Evolutionary conservation across 139 green algal species (phyloP).

Genomic region (Tetraselmis chui): DNA sequence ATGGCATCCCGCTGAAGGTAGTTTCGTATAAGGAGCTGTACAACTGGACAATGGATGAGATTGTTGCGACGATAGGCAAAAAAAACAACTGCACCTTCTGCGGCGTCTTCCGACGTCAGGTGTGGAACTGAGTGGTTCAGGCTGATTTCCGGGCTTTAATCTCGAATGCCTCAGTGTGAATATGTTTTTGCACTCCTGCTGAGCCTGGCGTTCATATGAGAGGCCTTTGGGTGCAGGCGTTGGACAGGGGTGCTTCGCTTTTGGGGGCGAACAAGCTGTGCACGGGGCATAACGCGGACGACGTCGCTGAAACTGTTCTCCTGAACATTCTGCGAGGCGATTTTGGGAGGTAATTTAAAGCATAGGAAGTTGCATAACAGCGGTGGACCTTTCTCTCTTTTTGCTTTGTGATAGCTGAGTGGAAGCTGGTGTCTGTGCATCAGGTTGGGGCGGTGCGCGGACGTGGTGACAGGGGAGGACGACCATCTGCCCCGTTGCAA

Average conservation of each 20-base stretch:
- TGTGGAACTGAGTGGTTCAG: neutral
- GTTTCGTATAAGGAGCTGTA: constrained; percentile 95
- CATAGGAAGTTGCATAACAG: no score
- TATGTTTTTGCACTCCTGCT: no score
- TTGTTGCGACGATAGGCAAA: constrained; percentile 84
- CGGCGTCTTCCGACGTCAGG: constrained; percentile 82
- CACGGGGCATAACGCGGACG: constrained; percentile 89
- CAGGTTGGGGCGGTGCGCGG: constrained; percentile 75
- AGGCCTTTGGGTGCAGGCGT: no score
- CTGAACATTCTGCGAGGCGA: constrained; percentile 93
- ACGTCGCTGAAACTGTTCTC: constrained; percentile 94
- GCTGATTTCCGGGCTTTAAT: no score
- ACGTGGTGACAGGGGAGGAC: constrained; percentile 71
- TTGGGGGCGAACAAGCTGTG: constrained; percentile 61
- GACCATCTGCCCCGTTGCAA: constrained; percentile 83
- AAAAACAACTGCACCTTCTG: constrained; percentile 98
- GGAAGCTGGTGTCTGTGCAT: no score
- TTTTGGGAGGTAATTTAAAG: neutral
- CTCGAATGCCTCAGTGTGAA: no score
- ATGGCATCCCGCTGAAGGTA: constrained; percentile 69
- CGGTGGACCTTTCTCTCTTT: no score
- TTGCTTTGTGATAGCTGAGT: no score
- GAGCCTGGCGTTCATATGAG: no score
- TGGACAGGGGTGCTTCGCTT: constrained; percentile 79
- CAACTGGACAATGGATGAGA: constrained; percentile 98